phyloP scores from a whole-genome alignment of 2,329 filamentous ascomycete genomes.

The Thielaviopsis populi region DNA sequence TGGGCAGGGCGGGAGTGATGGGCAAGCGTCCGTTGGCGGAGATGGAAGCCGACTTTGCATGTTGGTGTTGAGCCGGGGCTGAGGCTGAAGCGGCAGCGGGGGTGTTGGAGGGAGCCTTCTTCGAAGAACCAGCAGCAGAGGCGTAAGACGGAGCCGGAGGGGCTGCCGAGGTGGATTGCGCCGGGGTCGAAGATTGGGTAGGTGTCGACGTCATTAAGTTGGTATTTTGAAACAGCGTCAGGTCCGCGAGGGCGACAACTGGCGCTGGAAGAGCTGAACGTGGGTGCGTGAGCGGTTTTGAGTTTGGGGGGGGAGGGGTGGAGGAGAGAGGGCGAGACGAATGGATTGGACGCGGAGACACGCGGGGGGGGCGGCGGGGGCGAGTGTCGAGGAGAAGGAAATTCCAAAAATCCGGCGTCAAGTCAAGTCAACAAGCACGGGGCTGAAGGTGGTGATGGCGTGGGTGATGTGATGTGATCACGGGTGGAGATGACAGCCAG shows the following conservation, averaged over 20 bases:
- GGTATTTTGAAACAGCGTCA: slow-evolving; percentile 15
- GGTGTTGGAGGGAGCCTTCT: slow-evolving; percentile 43
- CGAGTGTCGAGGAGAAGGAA: too few relatives aligned
- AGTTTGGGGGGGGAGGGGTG: neutral
- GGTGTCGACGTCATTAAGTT: slow-evolving; percentile 42
- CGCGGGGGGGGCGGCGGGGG: neutral
- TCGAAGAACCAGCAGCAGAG: slow-evolving; percentile 48
- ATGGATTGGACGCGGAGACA: neutral
- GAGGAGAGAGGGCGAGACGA: neutral
- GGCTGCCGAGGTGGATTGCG: slow-evolving; percentile 39
- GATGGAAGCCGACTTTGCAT: slow-evolving; percentile 50
- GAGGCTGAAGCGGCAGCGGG: neutral
- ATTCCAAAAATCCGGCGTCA: too few relatives aligned
- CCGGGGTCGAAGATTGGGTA: slow-evolving; percentile 38
- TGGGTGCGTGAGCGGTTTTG: slow-evolving; percentile 8
- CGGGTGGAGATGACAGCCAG: neutral
- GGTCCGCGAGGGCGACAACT: slow-evolving; percentile 16
- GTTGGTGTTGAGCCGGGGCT: slow-evolving; percentile 39
- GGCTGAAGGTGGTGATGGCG: neutral
- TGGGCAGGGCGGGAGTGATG: slow-evolving; percentile 54
- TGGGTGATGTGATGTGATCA: too few relatives aligned
- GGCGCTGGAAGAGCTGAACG: slow-evolving; percentile 16
- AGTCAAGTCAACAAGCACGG: neutral
- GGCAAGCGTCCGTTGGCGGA: slow-evolving; percentile 74
- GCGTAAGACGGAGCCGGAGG: slow-evolving; percentile 49